Evolutionary conservation across 1,139 yeast genomes (phyloP).

Genomic region (Debaryomyces udenii): DNA sequence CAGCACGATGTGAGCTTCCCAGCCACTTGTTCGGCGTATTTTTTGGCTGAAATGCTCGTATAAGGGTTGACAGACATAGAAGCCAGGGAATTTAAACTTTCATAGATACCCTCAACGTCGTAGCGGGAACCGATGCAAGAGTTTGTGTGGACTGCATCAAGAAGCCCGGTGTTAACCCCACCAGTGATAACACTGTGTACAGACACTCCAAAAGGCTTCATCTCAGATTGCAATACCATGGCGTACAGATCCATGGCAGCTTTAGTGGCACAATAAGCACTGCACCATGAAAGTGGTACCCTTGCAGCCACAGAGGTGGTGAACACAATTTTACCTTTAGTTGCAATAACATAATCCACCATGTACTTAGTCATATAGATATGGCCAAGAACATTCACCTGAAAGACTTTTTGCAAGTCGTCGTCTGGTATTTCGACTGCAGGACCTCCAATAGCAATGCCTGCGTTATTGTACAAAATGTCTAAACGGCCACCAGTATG

Average conservation of each 20-base stretch:
- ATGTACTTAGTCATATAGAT: conserved; percentile 40
- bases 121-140: conserved; percentile 23
- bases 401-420: conserved; percentile 26
- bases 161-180: conserved; percentile 42
- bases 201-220: conserved; percentile 38
- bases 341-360: conserved; percentile 31
- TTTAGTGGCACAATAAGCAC: conserved; percentile 38
- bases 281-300: conserved; percentile 39
- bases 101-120: conserved; percentile 34
- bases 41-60: conserved; percentile 25
- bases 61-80: conserved; percentile 31
- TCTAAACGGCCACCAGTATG: conserved; percentile 33
- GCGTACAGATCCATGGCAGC: conserved; percentile 35
- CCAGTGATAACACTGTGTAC: conserved; percentile 46
- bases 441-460: conserved; percentile 35
- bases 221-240: conserved; percentile 23
- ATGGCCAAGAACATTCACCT: conserved; percentile 43
- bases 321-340: conserved; percentile 42
- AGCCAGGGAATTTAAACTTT: conserved; percentile 26
- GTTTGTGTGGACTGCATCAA: conserved; percentile 19
- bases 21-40: conserved; percentile 36
- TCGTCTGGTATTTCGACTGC: conserved; percentile 35
- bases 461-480: conserved; percentile 40
- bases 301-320: conserved; percentile 41
- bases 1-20: conserved; percentile 21